These are phyloP conservation scores for Euphorbia neoarborescens DNA, from an alignment of 441 rosid species.

Conservation along the genomic window DNA sequence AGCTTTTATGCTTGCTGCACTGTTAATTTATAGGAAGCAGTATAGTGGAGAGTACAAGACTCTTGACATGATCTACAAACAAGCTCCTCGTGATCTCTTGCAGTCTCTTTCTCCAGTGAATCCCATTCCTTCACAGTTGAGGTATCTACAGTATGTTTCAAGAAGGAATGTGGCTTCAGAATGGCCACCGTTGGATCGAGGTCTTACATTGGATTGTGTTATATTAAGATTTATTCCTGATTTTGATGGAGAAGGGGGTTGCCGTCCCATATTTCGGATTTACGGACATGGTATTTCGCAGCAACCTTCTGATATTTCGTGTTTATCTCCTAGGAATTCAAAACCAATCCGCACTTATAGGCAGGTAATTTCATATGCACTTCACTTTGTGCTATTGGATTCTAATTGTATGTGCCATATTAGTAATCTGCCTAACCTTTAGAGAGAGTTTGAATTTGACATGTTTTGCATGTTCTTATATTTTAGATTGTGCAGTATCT, in stretches of 20 bases:
- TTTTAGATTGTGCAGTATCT: not conserved
- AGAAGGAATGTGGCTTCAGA: constrained; percentile 82
- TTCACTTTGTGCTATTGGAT: not conserved
- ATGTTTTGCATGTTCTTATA: not conserved
- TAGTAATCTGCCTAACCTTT: not conserved
- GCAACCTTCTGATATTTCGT: constrained; percentile 43
- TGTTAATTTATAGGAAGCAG: constrained; percentile 76
- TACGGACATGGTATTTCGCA: constrained; percentile 78
- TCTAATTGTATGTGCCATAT: not conserved
- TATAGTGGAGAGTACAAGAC: constrained; percentile 80
- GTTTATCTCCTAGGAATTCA: constrained; percentile 55
- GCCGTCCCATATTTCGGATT: constrained; percentile 70
- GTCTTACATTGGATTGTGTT: constrained; percentile 76
- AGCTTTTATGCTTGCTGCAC: constrained; percentile 74
- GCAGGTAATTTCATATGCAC: constrained; percentile 43
- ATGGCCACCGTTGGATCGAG: constrained; percentile 90
- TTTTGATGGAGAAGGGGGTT: constrained; percentile 68
- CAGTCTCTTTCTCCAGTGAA: constrained; percentile 67
- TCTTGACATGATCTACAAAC: constrained; percentile 84
- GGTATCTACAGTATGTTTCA: constrained; percentile 79
- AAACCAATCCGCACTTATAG: constrained; percentile 54
- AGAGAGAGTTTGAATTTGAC: not conserved
- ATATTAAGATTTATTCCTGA: constrained; percentile 71
- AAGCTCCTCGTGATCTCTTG: constrained; percentile 84
- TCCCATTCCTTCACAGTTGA: constrained; percentile 78